Base-by-base conservation (phyloP, 1,284 basidiomycete species). In the Ceratobasidium sp. region DNA sequence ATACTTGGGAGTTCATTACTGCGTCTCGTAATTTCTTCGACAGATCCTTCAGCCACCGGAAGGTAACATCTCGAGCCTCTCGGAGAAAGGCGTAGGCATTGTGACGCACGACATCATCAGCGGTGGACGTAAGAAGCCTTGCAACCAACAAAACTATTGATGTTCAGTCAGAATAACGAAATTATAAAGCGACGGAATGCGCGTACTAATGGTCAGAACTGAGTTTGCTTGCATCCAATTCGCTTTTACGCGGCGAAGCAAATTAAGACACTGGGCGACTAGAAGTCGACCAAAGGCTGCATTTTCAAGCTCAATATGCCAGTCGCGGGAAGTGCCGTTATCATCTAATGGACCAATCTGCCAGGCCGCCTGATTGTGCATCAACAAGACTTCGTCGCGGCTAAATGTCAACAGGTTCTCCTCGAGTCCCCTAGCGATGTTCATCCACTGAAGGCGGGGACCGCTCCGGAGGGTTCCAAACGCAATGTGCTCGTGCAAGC, bases 391-490 rank as follows among this genome's bases (percentile, higher is more conserved):
- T 29, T 83, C 85, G 2, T 81, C 79, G 1, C 79, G 76, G 29
- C 79, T 77, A 65, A 87, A 84, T 0, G 80, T 82, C 44, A 89
- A 77, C 0, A 76, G 76, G 44, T 81, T 80, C 14, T 82, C 81
- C 11, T 80, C 79, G 17, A 88, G 75, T 75, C 85, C 86, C 27
- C 84, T 81, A 7, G 82, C 78, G 15, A 88, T 84, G 74, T 88
- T 89, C 51, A 85, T 76, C 87, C 87, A 88, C 57, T 88, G 87
- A 0, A 88, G 76, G 0, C 77, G 78, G 5, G 79, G 75, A 1
- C 87, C 87, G 41, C 84, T 82, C 3, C 87, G 85, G 33, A 88
- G 74, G 45, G 80, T 79, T 0, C 84, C 83, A 74, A 86, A 88
- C 0, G 84, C 81, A 6, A 84, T 78, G 53, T 82, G 85, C 74